Evolutionary conservation across 2,329 filamentous ascomycete species (phyloP), one percentile per base, ranked within the genome.

Genomic region (Pseudogymnoascus sp.): DNA sequence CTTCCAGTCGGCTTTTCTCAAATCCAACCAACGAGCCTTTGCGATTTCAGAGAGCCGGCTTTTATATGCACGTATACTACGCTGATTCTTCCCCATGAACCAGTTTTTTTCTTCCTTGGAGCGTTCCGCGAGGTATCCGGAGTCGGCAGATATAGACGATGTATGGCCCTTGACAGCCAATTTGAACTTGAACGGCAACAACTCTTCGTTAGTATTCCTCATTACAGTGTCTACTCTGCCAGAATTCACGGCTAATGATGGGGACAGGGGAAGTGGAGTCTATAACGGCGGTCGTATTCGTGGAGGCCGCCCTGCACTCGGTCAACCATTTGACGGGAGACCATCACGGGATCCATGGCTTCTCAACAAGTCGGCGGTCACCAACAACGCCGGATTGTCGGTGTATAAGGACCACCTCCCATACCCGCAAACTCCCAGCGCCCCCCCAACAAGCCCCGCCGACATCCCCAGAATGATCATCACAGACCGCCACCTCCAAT

Each of bases 361-460:
- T 18, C 8, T 55, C 49, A 55, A 55, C 28, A 33, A 33, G 49
- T 33, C 49, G 1, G 49, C 28, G 33, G 28, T 33, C 4, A 5
- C 25, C 49, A 55, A 5, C 25, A 55, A 55, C 25, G 8, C 28
- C 9, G 25, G 21, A n/a, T 16, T 33, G 2, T 55, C 49, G 5
- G 49, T 33, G 8, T 55, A 55, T 14, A 55, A 55, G 9, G 28
- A 55, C 4, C 49, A 55, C 49, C n/a, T 33, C 6, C 16, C n/a
- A 12, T 55, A 55, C 14, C 25, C n/a, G 8, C 49, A 33, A 11
- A 7, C 25, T 7, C 28, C 25, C n/a, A 33, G n/a, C 16, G 16
- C 25, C 2, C 9, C 28, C 2, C 49, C 25, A 55, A 11, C 28
- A 21, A 60, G 18, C 58, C 71, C 73, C 71, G 70, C 70, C 69